Percentiles rank a stretch among this genome's conserved stretches.
Evolutionary conservation across 208 protist genomes (phyloP).

Genomic region (Acanthamoeba rhysodes): DNA sequence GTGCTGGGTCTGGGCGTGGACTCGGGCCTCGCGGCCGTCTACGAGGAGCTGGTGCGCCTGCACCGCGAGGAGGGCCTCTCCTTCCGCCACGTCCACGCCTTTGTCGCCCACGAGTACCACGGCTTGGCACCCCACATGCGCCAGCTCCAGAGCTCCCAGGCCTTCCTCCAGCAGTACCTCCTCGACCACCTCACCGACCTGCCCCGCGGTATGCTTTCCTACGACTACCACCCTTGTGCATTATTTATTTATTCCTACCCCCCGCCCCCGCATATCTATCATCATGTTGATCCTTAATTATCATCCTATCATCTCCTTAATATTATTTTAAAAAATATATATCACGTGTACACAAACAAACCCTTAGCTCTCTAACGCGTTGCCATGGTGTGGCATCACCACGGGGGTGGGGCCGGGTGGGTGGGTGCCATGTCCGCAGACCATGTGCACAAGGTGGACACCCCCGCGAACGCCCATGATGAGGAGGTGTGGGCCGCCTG

Average conservation of each 20-base stretch:
- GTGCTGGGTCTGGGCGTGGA: constrained; percentile 33
- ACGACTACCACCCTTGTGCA: no score
- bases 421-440: neutral
- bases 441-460: constrained; percentile 1
- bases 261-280: constrained; percentile 81
- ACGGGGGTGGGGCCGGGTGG: no score
- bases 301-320: no score
- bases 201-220: constrained; percentile 7
- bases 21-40: constrained; percentile 75
- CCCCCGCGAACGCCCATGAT: neutral
- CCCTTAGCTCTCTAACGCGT: no score
- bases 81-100: constrained; percentile 87
- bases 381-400: no score
- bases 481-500: constrained; percentile 74
- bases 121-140: constrained; percentile 73
- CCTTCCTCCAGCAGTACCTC: neutral
- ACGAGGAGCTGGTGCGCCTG: constrained; percentile 82
- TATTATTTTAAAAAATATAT: no score
- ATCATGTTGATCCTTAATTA: constrained; percentile 79
- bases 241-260: no score
- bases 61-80: constrained; percentile 83
- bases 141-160: constrained; percentile 77
- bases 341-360: no score
- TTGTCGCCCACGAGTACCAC: constrained; percentile 88
- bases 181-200: constrained; percentile 63